A percentile compares a stretch with the other conserved stretches of the same genome.
phyloP scores from a whole-genome alignment of 768 basidiomycete genomes.

The Pleurotus eryngii region DNA sequence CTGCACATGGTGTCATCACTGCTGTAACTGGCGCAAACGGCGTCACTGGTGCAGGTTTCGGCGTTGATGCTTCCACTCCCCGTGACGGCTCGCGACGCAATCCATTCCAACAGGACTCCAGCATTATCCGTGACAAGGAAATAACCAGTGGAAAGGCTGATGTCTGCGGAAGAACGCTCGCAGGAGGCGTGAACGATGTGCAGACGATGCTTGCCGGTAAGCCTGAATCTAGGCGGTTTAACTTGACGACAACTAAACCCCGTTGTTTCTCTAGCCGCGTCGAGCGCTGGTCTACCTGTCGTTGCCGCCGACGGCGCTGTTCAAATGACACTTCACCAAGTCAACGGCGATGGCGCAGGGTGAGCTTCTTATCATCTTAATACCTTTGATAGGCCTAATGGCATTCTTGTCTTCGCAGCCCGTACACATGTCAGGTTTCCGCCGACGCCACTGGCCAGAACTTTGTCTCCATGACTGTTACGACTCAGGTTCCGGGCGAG shows the following conservation, averaged over 20 bases:
- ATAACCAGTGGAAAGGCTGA: no score
- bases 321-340: conserved; percentile 22
- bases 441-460: conserved; percentile 16
- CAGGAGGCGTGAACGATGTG: no score
- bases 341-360: conserved; percentile 29
- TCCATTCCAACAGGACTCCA: no score
- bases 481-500: conserved; percentile 20
- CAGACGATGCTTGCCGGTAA: no score
- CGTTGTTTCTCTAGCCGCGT: conserved; percentile 1
- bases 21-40: neutral
- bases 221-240: no score
- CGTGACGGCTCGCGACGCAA: neutral
- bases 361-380: conserved; percentile 9
- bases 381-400: no score
- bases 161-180: no score
- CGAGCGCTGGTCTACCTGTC: conserved; percentile 18
- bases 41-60: neutral
- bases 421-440: conserved; percentile 3
- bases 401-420: neutral
- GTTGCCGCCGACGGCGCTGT: conserved; percentile 18
- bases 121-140: no score
- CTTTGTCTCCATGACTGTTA: conserved; percentile 17
- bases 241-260: no score
- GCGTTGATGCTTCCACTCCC: neutral
- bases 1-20: neutral